Percentiles rank a stretch among this genome's conserved stretches.
Conservation (phyloP, 495 filamentous ascomycete genomes). For the Lepraria neglecta region DNA sequence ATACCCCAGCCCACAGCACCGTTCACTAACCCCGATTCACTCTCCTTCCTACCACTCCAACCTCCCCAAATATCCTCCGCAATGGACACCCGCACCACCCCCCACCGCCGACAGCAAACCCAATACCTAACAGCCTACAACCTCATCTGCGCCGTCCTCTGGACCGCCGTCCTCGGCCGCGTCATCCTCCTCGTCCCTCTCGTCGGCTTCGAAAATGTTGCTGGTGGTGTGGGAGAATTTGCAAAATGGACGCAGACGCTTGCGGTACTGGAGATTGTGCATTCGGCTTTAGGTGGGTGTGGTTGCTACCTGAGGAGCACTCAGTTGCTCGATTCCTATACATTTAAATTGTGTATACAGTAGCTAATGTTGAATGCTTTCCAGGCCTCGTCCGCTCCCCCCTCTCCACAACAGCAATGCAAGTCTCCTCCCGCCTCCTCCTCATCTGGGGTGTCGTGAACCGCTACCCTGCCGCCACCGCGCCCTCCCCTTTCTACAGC, state of each 20-base stretch:
- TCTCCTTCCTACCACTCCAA: not conserved
- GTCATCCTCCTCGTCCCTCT: slow-evolving; percentile 44
- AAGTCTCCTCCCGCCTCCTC: slow-evolving; percentile 74
- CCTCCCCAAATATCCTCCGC: not conserved
- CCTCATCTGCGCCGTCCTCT: slow-evolving; percentile 62
- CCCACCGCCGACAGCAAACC: slow-evolving; percentile 19
- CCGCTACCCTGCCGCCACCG: slow-evolving; percentile 48
- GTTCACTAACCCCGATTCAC: not conserved
- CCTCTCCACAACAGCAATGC: slow-evolving; percentile 77
- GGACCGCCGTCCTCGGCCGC: slow-evolving; percentile 64
- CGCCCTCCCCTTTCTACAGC: slow-evolving; percentile 46
- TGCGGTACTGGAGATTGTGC: slow-evolving; percentile 74
- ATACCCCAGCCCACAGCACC: too few relatives aligned
- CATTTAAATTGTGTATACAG: not conserved
- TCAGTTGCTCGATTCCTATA: not conserved
- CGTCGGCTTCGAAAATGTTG: slow-evolving; percentile 48
- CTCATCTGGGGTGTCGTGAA: slow-evolving; percentile 75
- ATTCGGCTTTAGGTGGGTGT: slow-evolving; percentile 59
- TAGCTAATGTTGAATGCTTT: slow-evolving; percentile 4
- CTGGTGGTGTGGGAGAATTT: slow-evolving; percentile 52
- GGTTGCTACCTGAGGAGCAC: not conserved
- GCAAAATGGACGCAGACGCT: slow-evolving; percentile 74
- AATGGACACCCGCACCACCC: slow-evolving; percentile 20
- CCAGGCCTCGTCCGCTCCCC: slow-evolving; percentile 77
- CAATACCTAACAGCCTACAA: slow-evolving; percentile 82